phyloP scores from a whole-genome alignment of 208 protist genomes.

The Novymonas esmeraldas region DNA sequence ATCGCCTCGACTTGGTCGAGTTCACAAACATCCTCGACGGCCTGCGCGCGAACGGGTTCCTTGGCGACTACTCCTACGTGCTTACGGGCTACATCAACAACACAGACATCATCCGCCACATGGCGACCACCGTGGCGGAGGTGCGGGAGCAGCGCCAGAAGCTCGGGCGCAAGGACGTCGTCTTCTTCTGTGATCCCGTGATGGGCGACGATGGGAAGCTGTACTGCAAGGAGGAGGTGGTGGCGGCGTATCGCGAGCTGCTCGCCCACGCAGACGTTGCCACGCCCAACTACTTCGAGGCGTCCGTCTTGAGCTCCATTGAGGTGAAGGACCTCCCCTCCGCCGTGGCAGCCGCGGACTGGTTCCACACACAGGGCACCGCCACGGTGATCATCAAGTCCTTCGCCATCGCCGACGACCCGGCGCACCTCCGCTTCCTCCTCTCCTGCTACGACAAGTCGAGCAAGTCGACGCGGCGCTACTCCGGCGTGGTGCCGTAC shows the following conservation, averaged over 20 bases:
- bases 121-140: constrained; percentile 65
- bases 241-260: constrained; percentile 89
- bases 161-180: constrained; percentile 32
- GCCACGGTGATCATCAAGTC: constrained; percentile 87
- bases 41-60: constrained; percentile 85
- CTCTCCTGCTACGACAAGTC: constrained; percentile 36
- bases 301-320: constrained; percentile 74
- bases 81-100: constrained; percentile 96
- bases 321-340: constrained; percentile 59
- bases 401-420: constrained; percentile 50
- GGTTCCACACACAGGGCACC: constrained; percentile 81
- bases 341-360: constrained; percentile 68
- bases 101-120: constrained; percentile 64
- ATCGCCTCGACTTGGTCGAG: constrained; percentile 84
- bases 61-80: constrained; percentile 84
- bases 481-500: constrained; percentile 71
- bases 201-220: constrained; percentile 94
- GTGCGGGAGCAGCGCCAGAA: constrained; percentile 62
- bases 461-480: constrained; percentile 34
- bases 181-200: constrained; percentile 95
- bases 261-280: constrained; percentile 78
- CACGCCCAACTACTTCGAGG: constrained; percentile 95
- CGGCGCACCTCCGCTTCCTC: constrained; percentile 60
- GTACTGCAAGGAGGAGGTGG: constrained; percentile 93
- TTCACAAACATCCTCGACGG: constrained; percentile 83